A percentile compares a stretch with the other conserved stretches of the same genome.
Evolutionary conservation across 106 monocot species (phyloP).

Genomic region (Apostasia shenzhenica): DNA sequence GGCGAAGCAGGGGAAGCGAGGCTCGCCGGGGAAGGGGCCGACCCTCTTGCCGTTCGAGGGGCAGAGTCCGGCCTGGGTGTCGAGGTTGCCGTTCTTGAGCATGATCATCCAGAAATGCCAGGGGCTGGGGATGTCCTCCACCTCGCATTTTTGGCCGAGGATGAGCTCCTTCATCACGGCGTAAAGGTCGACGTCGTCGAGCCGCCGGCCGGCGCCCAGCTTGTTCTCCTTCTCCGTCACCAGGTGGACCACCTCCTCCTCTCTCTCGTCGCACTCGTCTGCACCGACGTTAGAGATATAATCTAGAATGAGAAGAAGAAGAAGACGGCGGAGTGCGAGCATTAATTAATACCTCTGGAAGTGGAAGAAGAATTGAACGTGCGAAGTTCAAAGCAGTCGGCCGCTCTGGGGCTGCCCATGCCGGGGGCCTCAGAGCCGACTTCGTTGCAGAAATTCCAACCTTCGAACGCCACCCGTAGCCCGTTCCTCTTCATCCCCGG

Average conservation of each 20-base stretch:
- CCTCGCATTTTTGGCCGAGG: slow-evolving; percentile 59
- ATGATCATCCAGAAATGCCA: slow-evolving; percentile 98
- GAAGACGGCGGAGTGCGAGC: too few relatives aligned
- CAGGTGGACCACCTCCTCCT: slow-evolving; percentile 24
- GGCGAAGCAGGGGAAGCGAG: slow-evolving; percentile 77
- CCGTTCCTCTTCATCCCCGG: slow-evolving; percentile 71
- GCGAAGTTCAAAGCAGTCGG: slow-evolving; percentile 61
- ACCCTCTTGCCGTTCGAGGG: slow-evolving; percentile 52
- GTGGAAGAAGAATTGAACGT: too few relatives aligned
- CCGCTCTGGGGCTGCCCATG: slow-evolving; percentile 75
- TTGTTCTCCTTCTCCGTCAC: slow-evolving; percentile 44
- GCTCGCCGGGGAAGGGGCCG: slow-evolving; percentile 47
- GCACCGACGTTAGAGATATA: background rate
- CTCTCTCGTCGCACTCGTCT: background rate
- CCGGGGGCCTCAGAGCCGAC: slow-evolving; percentile 59
- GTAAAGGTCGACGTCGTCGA: slow-evolving; percentile 44
- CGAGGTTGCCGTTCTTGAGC: slow-evolving; percentile 89
- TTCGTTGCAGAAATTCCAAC: slow-evolving; percentile 89
- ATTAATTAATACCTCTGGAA: too few relatives aligned
- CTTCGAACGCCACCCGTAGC: slow-evolving; percentile 60
- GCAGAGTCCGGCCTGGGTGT: slow-evolving; percentile 57
- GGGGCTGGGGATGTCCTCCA: slow-evolving; percentile 25
- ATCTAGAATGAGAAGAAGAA: background rate
- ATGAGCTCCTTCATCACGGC: slow-evolving; percentile 68
- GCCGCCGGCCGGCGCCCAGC: slow-evolving; percentile 19